Evolutionary conservation across 768 basidiomycete genomes (phyloP).

Genomic region (Amanita rubescens): DNA sequence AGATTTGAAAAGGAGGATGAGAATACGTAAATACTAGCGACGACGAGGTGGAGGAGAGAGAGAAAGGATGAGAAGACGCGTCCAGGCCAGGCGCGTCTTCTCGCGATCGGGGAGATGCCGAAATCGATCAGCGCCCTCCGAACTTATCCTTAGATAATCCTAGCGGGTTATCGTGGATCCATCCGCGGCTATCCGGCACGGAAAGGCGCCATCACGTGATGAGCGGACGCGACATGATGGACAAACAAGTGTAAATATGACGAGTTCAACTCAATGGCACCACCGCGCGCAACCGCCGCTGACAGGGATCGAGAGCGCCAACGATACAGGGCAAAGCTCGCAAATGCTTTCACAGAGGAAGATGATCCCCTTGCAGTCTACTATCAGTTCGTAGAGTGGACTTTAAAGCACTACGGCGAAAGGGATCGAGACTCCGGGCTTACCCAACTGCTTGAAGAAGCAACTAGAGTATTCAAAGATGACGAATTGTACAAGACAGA

Average conservation of each 20-base stretch:
- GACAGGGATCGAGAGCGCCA: slow-evolving; percentile 30
- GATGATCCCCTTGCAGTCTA: slow-evolving; percentile 86
- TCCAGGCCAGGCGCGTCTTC: too few species aligned
- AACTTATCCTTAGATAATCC: too few species aligned
- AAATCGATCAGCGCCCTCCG: too few species aligned
- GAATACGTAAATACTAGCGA: too few species aligned
- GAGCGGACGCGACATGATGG: neutral
- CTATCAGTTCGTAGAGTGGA: slow-evolving; percentile 87
- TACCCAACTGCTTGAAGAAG: slow-evolving; percentile 74
- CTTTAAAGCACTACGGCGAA: slow-evolving; percentile 69
- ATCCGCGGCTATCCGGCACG: neutral
- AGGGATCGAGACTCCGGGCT: slow-evolving; percentile 65
- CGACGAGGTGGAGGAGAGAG: too few species aligned
- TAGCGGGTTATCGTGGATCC: too few species aligned
- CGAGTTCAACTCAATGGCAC: neutral
- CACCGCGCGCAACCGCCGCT: slow-evolving; percentile 9
- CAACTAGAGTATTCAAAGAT: slow-evolving; percentile 71
- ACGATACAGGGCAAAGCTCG: slow-evolving; percentile 33
- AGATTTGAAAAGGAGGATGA: too few species aligned
- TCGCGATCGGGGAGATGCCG: too few species aligned
- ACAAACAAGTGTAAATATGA: slow-evolving; percentile 6
- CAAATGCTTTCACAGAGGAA: slow-evolving; percentile 56
- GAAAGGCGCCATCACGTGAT: slow-evolving; percentile 1
- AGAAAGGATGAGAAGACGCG: too few species aligned
- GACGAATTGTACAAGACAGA: slow-evolving; percentile 86